Evolutionary conservation across 225 moss, liverwort and hornwort genomes (phyloP), one percentile per base, ranked within the genome.

Genomic region (Bryoerythrophyllum caledonicum): DNA sequence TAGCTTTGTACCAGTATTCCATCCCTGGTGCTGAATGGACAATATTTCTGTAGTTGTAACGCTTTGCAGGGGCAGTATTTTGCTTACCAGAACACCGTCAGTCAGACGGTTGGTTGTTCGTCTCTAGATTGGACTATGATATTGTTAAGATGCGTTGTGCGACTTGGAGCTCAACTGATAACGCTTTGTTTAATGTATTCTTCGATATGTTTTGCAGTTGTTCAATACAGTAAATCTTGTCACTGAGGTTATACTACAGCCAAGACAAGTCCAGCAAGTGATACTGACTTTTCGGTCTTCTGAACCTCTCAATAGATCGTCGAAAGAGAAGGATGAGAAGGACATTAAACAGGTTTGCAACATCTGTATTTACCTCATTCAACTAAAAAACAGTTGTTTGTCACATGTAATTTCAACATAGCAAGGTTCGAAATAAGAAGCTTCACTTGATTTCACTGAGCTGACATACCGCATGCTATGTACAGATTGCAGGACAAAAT

Each of bases 171-270:
- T 68, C 26, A 68, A 35, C 11, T 27, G 27, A 54, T 46, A 30
- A 24, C 41, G 56, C 28, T 26, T 32, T 63, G 56, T 56, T 40
- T 76, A 8, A 63, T 68, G 19, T 59, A 28, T 38, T 30, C 21
- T 38, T 70, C 26, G 58, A 77, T 72, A 49, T 82, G 44, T 24
- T 55, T 73, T 79, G 88, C 93, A 95, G 95, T 78, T 95, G 79
- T 95, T 90, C 81, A 95, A 95, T 75, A 91, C 93, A 21, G 95
- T 95, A 79, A 95, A 93, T 86, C 85, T 95, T 75, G 87, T 95
- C 68, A 87, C 85, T 30, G 91, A 95, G 78, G 93, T 95, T 12
- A 79, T 87, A 68, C 84, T 95, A 64, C 93, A 95, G 79, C 93
- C 95, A 70, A 87, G 93, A 74, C 95, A 95, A 83, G 87, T 95